Conservation (phyloP, 2,329 filamentous ascomycete genomes). For the Whalleya microplaca region DNA sequence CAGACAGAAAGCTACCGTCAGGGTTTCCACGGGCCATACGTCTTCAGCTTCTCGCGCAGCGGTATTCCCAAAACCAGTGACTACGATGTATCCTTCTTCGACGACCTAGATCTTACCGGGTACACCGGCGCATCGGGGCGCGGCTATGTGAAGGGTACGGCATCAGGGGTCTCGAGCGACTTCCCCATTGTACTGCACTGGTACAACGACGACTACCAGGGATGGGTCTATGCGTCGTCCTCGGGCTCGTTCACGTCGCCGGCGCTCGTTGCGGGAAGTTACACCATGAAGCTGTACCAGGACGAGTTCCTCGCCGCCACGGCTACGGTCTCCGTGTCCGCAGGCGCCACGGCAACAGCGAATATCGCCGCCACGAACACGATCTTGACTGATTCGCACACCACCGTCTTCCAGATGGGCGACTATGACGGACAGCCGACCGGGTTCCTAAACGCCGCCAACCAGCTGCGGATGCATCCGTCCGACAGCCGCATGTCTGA, state of each 20-base stretch:
- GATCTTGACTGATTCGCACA: constrained; percentile 42
- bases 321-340: constrained; percentile 48
- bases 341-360: constrained; percentile 49
- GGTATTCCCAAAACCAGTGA: constrained; percentile 47
- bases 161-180: constrained; percentile 50
- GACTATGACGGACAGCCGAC: constrained; percentile 60
- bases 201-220: constrained; percentile 59
- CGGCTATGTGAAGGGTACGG: constrained; percentile 58
- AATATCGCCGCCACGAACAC: constrained; percentile 49
- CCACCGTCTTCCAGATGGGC: constrained; percentile 58
- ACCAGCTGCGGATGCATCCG: constrained; percentile 62
- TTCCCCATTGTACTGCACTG: constrained; percentile 61
- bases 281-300: constrained; percentile 63
- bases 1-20: constrained; percentile 59
- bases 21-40: constrained; percentile 63
- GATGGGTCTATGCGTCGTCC: constrained; percentile 57
- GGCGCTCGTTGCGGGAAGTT: constrained; percentile 62
- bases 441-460: constrained; percentile 61
- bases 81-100: constrained; percentile 60
- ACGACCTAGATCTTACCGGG: constrained; percentile 53
- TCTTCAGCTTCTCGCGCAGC: constrained; percentile 57
- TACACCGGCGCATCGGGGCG: constrained; percentile 54
- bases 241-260: constrained; percentile 57
- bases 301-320: constrained; percentile 56
- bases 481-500: constrained; percentile 56